These are phyloP conservation scores for Gracilaria vermiculophylla DNA, from an alignment of 23 red algal genomes.

Conservation along the genomic window DNA sequence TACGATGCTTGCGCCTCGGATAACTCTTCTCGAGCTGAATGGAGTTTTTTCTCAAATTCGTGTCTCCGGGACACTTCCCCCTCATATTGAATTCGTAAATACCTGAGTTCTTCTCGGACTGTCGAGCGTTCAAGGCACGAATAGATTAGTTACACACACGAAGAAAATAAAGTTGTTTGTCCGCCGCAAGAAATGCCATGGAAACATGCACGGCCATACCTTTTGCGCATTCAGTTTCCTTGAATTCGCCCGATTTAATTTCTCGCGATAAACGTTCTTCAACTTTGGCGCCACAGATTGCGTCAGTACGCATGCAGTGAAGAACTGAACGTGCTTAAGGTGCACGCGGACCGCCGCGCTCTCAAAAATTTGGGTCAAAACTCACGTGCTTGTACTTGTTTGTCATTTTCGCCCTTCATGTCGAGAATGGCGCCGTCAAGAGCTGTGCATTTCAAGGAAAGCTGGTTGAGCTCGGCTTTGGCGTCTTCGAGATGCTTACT, in stretches of 20 bases:
- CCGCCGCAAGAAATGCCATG: no score
- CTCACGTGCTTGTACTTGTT: background rate
- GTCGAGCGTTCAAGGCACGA: background rate
- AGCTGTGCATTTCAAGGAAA: background rate
- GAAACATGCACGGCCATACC: no score
- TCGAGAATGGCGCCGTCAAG: background rate
- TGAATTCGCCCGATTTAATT: background rate
- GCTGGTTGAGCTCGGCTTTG: background rate
- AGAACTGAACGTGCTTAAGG: no score
- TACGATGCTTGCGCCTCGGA: background rate
- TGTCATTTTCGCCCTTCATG: background rate
- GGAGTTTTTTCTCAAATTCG: background rate
- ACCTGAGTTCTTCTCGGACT: constrained; percentile 2
- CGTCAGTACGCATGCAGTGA: background rate
- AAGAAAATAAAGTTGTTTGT: no score
- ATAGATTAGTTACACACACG: background rate
- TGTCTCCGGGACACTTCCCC: background rate
- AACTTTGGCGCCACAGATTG: background rate
- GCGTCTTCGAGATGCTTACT: background rate
- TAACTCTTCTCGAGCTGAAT: background rate
- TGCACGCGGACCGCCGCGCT: no score
- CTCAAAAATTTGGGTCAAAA: background rate
- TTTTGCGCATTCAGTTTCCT: background rate
- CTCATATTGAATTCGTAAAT: background rate
- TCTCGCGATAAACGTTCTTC: background rate